Evolutionary conservation across 2,329 filamentous ascomycete genomes (phyloP).

Genomic region (Dryadomyces sulphureus): DNA sequence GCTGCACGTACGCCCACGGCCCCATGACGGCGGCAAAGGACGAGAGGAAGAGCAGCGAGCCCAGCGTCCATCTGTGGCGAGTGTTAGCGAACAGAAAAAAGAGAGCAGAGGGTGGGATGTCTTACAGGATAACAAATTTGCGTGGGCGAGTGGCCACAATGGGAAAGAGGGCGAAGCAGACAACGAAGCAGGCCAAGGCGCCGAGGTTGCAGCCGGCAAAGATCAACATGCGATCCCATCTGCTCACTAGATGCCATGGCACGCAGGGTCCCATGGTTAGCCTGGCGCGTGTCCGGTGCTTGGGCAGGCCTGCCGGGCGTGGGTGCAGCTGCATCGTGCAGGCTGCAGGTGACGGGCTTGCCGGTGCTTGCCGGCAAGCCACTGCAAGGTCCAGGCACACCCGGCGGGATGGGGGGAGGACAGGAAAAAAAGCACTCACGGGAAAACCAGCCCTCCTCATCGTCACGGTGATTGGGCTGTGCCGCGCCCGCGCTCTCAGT

Average conservation of each 20-base stretch:
- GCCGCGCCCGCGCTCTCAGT: conserved; percentile 72
- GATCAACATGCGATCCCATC: conserved; percentile 89
- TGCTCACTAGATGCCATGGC: conserved; percentile 61
- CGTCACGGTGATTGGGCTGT: conserved; percentile 70
- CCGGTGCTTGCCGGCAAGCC: no score
- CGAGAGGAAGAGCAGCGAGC: conserved; percentile 74
- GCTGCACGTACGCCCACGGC: conserved; percentile 64
- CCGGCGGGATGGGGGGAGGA: neutral
- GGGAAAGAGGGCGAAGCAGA: conserved; percentile 83
- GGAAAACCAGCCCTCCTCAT: conserved; percentile 91
- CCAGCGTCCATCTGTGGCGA: conserved; percentile 71
- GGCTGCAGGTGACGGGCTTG: no score
- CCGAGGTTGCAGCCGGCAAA: conserved; percentile 86
- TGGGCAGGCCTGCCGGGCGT: conserved; percentile 11
- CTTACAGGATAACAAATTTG: conserved; percentile 97
- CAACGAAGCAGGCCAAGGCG: conserved; percentile 79
- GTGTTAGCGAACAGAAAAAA: neutral
- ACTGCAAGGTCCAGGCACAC: neutral
- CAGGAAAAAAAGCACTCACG: conserved; percentile 44
- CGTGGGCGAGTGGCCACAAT: conserved; percentile 65
- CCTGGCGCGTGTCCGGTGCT: neutral
- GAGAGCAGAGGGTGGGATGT: conserved; percentile 19
- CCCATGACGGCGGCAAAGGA: conserved; percentile 96
- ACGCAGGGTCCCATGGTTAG: conserved; percentile 14
- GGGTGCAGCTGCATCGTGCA: no score